A percentile compares a stretch with the other conserved stretches of the same genome.
Evolutionary conservation across 176 grass and related monocot species (phyloP).

Genomic region (Bothriochloa decipiens): DNA sequence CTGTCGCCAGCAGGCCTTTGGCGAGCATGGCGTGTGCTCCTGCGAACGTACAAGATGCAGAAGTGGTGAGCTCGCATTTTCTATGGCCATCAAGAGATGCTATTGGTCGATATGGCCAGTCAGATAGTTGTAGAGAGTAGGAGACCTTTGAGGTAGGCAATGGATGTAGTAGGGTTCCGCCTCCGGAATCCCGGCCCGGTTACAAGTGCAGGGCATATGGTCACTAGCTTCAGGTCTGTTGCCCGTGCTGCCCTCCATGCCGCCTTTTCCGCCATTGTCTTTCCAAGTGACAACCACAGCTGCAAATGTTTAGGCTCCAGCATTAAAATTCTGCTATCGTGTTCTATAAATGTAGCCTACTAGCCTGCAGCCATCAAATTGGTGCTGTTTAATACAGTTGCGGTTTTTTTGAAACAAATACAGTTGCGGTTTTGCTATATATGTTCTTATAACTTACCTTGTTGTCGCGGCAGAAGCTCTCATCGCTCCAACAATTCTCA

Average conservation of each 20-base stretch:
- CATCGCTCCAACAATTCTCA: conserved; percentile 94
- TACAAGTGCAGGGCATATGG: conserved; percentile 75
- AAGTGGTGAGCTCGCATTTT: background rate
- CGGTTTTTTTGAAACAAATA: background rate
- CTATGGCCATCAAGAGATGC: background rate
- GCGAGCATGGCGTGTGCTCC: conserved; percentile 76
- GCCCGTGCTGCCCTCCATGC: conserved; percentile 87
- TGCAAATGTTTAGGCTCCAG: conserved; percentile 22
- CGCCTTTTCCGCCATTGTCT: conserved; percentile 93
- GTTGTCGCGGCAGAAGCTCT: conserved; percentile 75
- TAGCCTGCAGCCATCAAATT: background rate
- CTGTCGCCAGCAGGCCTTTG: conserved; percentile 77
- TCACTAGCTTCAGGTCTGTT: conserved; percentile 83
- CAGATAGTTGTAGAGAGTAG: background rate
- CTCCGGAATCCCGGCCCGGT: conserved; percentile 80
- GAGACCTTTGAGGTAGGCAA: conserved; percentile 94
- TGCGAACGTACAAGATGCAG: conserved; percentile 22
- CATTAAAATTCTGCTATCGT: background rate
- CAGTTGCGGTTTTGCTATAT: too few relatives aligned
- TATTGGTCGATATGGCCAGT: background rate
- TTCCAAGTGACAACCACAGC: conserved; percentile 89
- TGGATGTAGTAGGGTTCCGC: conserved; percentile 82
- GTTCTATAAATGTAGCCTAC: background rate
- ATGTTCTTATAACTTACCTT: conserved; percentile 47
- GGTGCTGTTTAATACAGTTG: background rate